Evolutionary conservation across 1,284 basidiomycete genomes (phyloP).

Genomic region (Ceratobasidium sp.): DNA sequence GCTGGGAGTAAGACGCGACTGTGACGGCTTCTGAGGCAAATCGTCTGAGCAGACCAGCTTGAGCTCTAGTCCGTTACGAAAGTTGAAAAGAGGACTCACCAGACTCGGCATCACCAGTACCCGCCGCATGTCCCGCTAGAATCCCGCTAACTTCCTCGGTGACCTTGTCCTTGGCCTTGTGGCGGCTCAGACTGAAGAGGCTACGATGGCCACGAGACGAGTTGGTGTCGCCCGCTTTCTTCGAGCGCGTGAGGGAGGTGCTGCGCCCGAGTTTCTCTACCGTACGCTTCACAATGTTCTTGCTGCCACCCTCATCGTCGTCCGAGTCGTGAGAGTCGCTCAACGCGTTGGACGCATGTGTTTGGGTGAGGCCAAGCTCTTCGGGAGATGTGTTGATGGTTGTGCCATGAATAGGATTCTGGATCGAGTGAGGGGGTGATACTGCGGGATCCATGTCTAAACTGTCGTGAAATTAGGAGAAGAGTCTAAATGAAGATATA

Average conservation of each 20-base stretch:
- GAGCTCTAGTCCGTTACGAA: conserved; percentile 20
- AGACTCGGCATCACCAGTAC: conserved; percentile 47
- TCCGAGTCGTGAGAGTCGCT: conserved; percentile 24
- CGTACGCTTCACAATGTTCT: conserved; percentile 13
- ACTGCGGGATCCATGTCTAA: conserved; percentile 12
- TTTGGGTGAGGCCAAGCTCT: conserved; percentile 43
- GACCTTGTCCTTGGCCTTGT: conserved; percentile 59
- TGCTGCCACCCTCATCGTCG: conserved; percentile 24
- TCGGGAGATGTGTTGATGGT: conserved; percentile 45
- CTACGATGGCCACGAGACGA: conserved; percentile 53
- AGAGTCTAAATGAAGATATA: conserved; percentile 14
- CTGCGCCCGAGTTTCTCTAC: conserved; percentile 26
- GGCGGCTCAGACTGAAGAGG: conserved; percentile 61
- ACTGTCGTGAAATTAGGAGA: neutral
- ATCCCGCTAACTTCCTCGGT: conserved; percentile 35
- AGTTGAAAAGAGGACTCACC: conserved; percentile 24
- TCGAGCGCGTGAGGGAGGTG: conserved; percentile 24
- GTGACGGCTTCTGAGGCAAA: conserved; percentile 55
- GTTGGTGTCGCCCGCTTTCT: neutral
- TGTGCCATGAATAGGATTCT: conserved; percentile 47
- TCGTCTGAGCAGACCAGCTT: neutral
- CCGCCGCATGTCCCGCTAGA: conserved; percentile 43
- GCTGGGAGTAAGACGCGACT: conserved; percentile 69
- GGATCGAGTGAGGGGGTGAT: conserved; percentile 42
- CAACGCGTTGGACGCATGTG: neutral